Base-by-base conservation (phyloP, 371 early-diverging fungal genomes). In the Rhizopus sp. region DNA sequence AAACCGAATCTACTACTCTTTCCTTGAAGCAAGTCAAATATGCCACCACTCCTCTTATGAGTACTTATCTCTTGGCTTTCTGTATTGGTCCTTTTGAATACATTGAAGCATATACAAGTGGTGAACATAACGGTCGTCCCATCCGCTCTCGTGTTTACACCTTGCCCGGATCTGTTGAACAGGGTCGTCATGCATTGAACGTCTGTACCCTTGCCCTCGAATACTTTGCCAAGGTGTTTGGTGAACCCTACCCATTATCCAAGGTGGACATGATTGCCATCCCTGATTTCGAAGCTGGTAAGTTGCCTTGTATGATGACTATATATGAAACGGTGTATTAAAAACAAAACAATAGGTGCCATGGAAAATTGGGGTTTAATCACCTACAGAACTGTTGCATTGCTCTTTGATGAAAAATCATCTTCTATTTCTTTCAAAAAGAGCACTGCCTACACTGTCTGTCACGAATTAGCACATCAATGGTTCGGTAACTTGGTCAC, bases 321-420 rank as follows among this genome's bases (percentile, higher is more conserved):
- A 42, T n/a, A 12, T 7, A 42, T 15, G 42, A 42, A 42, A 42
- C 4, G 16, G 5, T n/a, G 16, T n/a, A 42, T 42, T 42, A 6
- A 15, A n/a, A n/a, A 10, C 17, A 17, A 17, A 15, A 42, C 7
- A 46, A n/a, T 48, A 60, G 63, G 93, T 52, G 90, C 89, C 37
- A 90, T 91, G 92, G 91, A 95, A 72, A 96, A 96, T 78, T 96
- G 94, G 94, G 94, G 77, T 50, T 71, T 96, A 40, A 87, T 96
- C 31, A 95, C 95, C 5, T 96, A 90, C 67, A 81, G 97, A 50
- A 86, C 83, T 34, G 83, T 88, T 59, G 82, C 85, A 42, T 75
- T 97, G 23, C 74, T 95, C 30, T 92, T 78, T 66, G 87, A 89
- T 61, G 85, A 87, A 56, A 83, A 83, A 60, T 84, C 78, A 1